Conservation (phyloP, 2,329 filamentous ascomycete genomes). For the Fusarium sp. region DNA sequence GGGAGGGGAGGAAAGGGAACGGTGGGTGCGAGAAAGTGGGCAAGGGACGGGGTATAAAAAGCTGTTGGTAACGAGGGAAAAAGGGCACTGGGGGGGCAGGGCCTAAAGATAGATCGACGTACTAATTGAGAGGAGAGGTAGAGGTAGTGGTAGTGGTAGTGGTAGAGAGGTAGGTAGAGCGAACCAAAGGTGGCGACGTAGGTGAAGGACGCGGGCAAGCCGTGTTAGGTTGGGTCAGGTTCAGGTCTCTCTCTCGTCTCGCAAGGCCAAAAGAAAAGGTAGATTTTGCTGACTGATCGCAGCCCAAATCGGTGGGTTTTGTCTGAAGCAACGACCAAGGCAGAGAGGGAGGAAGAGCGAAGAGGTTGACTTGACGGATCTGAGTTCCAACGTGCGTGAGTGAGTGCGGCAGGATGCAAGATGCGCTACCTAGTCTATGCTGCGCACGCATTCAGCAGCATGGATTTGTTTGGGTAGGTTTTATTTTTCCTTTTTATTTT, state of each 20-base stretch:
- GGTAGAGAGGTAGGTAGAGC: constrained; percentile 43
- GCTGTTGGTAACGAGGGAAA: constrained; percentile 44
- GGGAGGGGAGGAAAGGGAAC: constrained; percentile 43
- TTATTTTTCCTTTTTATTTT: constrained; percentile 8
- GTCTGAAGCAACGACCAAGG: constrained; percentile 10
- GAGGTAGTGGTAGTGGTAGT: constrained; percentile 36
- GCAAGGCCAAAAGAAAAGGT: constrained; percentile 8
- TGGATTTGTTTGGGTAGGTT: constrained; percentile 42
- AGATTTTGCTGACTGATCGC: constrained; percentile 34
- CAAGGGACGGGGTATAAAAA: constrained; percentile 50
- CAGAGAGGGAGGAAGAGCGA: constrained; percentile 25
- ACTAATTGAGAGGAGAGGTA: constrained; percentile 38
- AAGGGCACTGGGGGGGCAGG: constrained; percentile 38
- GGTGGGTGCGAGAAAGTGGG: constrained; percentile 46
- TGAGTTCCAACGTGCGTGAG: constrained; percentile 17
- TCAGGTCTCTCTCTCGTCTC: constrained; percentile 21
- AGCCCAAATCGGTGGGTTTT: constrained; percentile 9
- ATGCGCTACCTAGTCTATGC: constrained; percentile 25
- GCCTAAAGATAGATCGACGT: constrained; percentile 46
- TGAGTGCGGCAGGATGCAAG: constrained; percentile 42
- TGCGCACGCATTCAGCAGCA: constrained; percentile 49
- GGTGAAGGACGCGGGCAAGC: constrained; percentile 35
- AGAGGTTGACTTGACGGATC: constrained; percentile 20
- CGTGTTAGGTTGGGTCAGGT: constrained; percentile 29
- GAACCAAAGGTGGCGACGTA: constrained; percentile 43